Base-by-base conservation (phyloP, 495 filamentous ascomycete genomes). In the Tetracladium marchalianum region DNA sequence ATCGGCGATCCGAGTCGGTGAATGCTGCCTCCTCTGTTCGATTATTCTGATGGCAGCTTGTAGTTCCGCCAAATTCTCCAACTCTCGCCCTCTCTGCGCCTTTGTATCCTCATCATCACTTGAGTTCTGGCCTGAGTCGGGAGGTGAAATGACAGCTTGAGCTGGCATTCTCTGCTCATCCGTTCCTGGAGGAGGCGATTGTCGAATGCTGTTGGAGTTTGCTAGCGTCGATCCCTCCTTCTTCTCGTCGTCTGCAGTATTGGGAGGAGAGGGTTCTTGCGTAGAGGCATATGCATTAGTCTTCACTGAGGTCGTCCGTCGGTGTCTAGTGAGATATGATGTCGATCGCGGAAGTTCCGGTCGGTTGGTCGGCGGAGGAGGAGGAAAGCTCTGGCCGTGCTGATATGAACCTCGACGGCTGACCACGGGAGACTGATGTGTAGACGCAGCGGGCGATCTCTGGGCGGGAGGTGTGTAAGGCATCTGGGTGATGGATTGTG, bases 401-500 rank as follows among this genome's bases (percentile, higher is more conserved):
- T 71, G 63, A 60, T 72, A 62, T 66, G 77, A 72, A 65, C 75
- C 63, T 63, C 72, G 56, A 58, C 75, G 73, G 66, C 74, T 77
- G 62, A 71, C 52, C 58, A 72, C 72, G 56, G 80, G 75, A 60
- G 80, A 84, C 59, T 74, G 61, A 58, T 80, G 68, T 40, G 70
- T 71, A 41, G 84, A 82, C 50, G 83, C 76, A 59, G 80, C 75
- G 70, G 86, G 87, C 58, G 87, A 89, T 69, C 76, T 71, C 70
- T 83, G 82, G 57, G 79, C 75, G 42, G 89, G 89, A 52, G 89
- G 87, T 64, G 89, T 94, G 75, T 95, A 95, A 71, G 89, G 89
- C 89, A 95, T 95, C 72, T 66, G 56, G 47, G 47, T 49, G 52
- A 16, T 32, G 34, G 38, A 31, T 1, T 19, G 12, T 18, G 9